Base-by-base conservation (phyloP, 768 basidiomycete species). In the Russula sp. region DNA sequence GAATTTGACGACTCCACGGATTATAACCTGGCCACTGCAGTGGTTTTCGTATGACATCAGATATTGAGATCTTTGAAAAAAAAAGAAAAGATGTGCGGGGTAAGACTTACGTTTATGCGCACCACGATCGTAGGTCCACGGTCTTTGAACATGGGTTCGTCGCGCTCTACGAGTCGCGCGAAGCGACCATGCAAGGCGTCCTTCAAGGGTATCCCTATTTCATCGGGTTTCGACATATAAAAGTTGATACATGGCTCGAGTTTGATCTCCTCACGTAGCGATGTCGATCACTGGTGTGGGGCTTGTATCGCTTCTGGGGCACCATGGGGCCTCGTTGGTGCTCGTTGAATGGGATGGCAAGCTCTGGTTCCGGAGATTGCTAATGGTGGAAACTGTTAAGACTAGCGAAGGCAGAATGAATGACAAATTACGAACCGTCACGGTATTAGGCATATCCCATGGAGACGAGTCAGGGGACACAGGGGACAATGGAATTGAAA, bases 11-110 rank as follows among this genome's bases (percentile, higher is more conserved):
- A 61, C 85, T 88, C 88, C 88, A 92, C 55, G 83, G 80, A 30
- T 83, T 76, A 69, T 91, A 91, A 1, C 90, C 88, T 5, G 88
- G 89, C 90, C 90, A 92, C 89, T 91, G n/a, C n/a, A n/a, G n/a
- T n/a, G 64, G 34, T 24, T 13, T 8, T 40, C 42, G n/a, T 16
- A 50, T 20, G n/a, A 14, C 48, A 28, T 67, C 64, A 67, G 63
- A 53, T 44, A 63, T 59, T 54, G 55, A 34, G 9, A 48, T 46
- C 40, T 30, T 16, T 20, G 64, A 22, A 62, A 61, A 55, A 60
- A 28, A 62, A 62, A 64, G 57, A 30, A 62, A n/a, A 42, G 66
- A 16, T 52, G 53, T 60, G 28, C 54, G 34, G 42, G 60, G 40
- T 13, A 11, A 46, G 49, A 67, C 81, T 69, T 68, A 86, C 89